A percentile compares a stretch with the other conserved stretches of the same genome.
These are phyloP conservation scores for Camellia oleifera DNA, from an alignment of 179 eudicot species.

Conservation along the genomic window DNA sequence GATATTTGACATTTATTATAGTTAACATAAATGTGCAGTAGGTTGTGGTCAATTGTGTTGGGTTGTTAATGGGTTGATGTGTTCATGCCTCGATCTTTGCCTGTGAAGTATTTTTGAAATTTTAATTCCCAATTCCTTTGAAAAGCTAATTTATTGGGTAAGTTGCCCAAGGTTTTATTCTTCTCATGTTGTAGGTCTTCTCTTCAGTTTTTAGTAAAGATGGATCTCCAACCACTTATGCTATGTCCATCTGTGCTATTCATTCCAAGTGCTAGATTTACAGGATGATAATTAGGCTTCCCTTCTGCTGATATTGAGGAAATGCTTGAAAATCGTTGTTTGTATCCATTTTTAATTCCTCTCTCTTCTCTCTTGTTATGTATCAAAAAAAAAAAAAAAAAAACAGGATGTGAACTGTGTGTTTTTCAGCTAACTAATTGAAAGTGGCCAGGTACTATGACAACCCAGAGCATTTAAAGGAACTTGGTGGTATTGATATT, in stretches of 20 bases:
- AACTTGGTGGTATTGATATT: slow-evolving; percentile 87
- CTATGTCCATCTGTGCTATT: background rate
- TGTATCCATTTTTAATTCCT: background rate
- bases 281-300: background rate
- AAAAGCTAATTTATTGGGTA: background rate
- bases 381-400: background rate
- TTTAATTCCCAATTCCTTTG: background rate
- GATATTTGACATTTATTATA: too few relatives aligned
- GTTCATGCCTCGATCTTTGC: background rate
- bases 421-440: slow-evolving; percentile 20
- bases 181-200: slow-evolving; percentile 2
- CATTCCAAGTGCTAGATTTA: background rate
- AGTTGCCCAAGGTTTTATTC: background rate
- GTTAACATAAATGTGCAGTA: too few relatives aligned
- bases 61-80: background rate
- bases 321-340: background rate
- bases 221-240: background rate
- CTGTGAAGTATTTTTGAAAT: background rate
- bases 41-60: too few relatives aligned
- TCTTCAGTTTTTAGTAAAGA: background rate
- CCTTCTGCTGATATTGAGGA: background rate
- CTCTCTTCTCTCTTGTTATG: slow-evolving; percentile 4
- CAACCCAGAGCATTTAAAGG: slow-evolving; percentile 90
- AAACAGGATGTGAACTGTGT: background rate
- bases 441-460: slow-evolving; percentile 84